A percentile compares a stretch with the other conserved stretches of the same genome.
phyloP scores from a whole-genome alignment of 2,329 filamentous ascomycete genomes.

The Alternaria brassicicola region DNA sequence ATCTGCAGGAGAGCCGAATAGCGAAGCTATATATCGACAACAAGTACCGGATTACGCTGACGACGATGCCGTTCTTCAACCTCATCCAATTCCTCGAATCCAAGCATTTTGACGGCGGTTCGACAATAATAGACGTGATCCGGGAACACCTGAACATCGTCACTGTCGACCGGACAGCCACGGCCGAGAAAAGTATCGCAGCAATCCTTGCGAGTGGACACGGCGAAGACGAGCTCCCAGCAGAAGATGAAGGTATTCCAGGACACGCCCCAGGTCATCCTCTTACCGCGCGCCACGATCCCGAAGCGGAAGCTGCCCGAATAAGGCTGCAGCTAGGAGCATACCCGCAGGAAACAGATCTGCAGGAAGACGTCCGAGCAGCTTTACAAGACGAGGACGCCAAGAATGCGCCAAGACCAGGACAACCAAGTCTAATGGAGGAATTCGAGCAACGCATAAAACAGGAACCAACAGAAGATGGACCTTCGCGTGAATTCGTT shows the following conservation, averaged over 20 bases:
- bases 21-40: constrained; percentile 82
- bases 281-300: constrained; percentile 64
- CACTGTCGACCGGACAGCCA: constrained; percentile 62
- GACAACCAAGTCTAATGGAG: constrained; percentile 76
- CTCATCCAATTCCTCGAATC: constrained; percentile 88
- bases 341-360: constrained; percentile 79
- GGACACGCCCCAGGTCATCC: constrained; percentile 70
- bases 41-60: constrained; percentile 90
- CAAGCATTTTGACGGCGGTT: constrained; percentile 81
- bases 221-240: constrained; percentile 62
- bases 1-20: constrained; percentile 76
- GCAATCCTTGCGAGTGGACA: constrained; percentile 63
- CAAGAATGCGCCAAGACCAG: constrained; percentile 72
- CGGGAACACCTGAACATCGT: constrained; percentile 64
- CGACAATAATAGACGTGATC: constrained; percentile 77
- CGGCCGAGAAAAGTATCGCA: constrained; percentile 65
- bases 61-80: constrained; percentile 79
- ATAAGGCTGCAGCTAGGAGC: constrained; percentile 75
- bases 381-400: constrained; percentile 86
- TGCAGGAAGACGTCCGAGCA: constrained; percentile 83
- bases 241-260: constrained; percentile 72
- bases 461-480: constrained; percentile 85
- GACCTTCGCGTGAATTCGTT: constrained; percentile 75
- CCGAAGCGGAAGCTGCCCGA: constrained; percentile 58
- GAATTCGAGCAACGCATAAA: constrained; percentile 90